Evolutionary conservation across 805 yeast species (phyloP), one percentile per base, ranked within the genome.

Genomic region (Metschnikowia drakensbergensis): DNA sequence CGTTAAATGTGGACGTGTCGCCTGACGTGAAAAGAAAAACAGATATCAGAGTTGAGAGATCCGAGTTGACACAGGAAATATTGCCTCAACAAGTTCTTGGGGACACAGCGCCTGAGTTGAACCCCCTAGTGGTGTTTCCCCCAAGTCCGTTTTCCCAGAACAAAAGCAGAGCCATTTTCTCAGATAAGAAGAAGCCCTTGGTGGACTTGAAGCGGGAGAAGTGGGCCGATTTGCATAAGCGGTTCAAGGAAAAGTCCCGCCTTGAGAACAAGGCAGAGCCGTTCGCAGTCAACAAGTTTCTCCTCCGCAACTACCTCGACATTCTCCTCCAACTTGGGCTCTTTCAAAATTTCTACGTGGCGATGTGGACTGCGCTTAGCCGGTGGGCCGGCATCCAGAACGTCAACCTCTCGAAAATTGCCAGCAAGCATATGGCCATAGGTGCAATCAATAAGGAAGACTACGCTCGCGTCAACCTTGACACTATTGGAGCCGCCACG

Each of bases 61-160:
- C 52, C 4, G 29, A 31, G 2, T 37, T 54, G 13, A 47, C 48
- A 6, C 38, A 28, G 11, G 44, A 42, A 4, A 13, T 23, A 3
- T 41, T 53, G 6, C 63, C 66, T 1, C 49, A 52, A 23, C 46
- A 45, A 3, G 51, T 55, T 8, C 13, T 49, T 4, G 37, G 49
- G 11, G 36, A 49, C 37, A 37, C 38, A 6, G 42, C 27, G 30
- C 36, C n/a, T 28, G 52, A 39, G 17, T 38, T 64, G 6, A 68
- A 68, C 48, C 74, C 75, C 0, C 33, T 46, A 31, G 67, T 62
- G 2, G 46, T 54, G 3, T 67, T 67, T 40, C 72, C 74, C 6
- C 68, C 69, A 1, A 58, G 65, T 5, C 54, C 60, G 5, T 49
- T 57, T 10, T 57, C 65, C 7, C 54, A 54, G 30, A 62, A 56